Evolutionary conservation across 306 rosid genomes (phyloP), one percentile per base, ranked within the genome.

Genomic region (Mucuna pruriens): DNA sequence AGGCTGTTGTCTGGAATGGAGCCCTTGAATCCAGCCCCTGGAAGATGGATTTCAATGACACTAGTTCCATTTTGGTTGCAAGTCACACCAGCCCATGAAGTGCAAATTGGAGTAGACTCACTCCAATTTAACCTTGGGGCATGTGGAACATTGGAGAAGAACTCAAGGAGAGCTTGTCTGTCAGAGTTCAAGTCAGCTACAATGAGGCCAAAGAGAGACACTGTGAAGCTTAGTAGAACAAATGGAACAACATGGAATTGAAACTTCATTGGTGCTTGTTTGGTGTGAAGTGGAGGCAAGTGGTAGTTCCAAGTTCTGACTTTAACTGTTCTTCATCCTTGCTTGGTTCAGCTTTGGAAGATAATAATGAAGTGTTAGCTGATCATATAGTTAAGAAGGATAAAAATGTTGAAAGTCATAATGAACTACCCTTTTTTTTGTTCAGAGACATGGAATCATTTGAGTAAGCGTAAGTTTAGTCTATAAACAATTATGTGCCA

Each of bases 71-170:
- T 79, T 40, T 17, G 7, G 65, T 87, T 79, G 78, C 97, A 92
- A 23, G 85, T 82, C 49, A 92, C 80, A 19, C 97, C 97, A 75
- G 85, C 16, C 97, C 94, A 92, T 40, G 90, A 83, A 63, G 83
- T 67, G 76, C 97, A 92, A 67, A 92, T 72, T 79, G 89, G 81
- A 49, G 79, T 11, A 17, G 89, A 49, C 52, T 48, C 73, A 66
- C 79, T 80, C 97, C 97, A 92, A 84, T 90, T 90, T 75, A 92
- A 83, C 66, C 81, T 92, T 58, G 80, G 77, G 25, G 85, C 40
- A 36, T 85, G 94, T 31, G 66, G 76, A 2, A 92, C 81, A 9
- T 45, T 70, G 64, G 81, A 81, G 80, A 86, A 48, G 84, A 92
- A 90, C 23, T 87, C 77, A 73, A 88, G 83, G 49, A 92, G 91